phyloP scores from a whole-genome alignment of 2,329 filamentous ascomycete genomes.

The Aspergillus nomiae region DNA sequence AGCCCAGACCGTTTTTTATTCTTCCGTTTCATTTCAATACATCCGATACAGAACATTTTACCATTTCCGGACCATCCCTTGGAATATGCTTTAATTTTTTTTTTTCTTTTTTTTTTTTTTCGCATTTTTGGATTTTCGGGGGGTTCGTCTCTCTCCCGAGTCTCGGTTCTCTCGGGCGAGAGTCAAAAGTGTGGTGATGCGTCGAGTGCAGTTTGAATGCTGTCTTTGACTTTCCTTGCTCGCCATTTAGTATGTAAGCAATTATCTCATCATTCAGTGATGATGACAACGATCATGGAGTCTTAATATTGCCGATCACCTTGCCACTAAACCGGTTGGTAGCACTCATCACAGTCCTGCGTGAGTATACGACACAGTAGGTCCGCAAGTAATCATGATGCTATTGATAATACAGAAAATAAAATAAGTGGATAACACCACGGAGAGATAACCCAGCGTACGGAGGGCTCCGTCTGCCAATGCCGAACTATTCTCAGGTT shows the following conservation, averaged over 20 bases:
- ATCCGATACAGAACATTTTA: slow-evolving; percentile 1
- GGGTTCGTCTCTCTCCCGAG: slow-evolving; percentile 10
- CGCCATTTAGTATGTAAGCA: not conserved
- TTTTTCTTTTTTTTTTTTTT: not conserved
- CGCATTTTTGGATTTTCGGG: not conserved
- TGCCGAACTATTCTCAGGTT: not conserved
- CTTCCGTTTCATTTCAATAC: not conserved
- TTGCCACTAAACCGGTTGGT: not conserved
- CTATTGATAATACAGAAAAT: not conserved
- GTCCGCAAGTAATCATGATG: not conserved
- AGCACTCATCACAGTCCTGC: not conserved
- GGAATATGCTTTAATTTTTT: slow-evolving; percentile 1
- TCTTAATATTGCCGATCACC: not conserved
- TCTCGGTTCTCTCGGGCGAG: slow-evolving; percentile 17
- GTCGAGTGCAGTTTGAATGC: not conserved
- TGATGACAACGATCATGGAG: not conserved
- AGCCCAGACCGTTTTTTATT: slow-evolving; percentile 1
- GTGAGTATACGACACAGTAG: not conserved
- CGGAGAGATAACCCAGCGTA: not conserved
- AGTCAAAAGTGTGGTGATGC: not conserved
- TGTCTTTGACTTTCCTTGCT: not conserved
- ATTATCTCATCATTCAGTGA: slow-evolving; percentile 1
- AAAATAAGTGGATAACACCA: not conserved
- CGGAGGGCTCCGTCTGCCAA: not conserved
- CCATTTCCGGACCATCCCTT: slow-evolving; percentile 4